phyloP scores from a whole-genome alignment of 805 yeast genomes.

The Starmerella powellii region DNA sequence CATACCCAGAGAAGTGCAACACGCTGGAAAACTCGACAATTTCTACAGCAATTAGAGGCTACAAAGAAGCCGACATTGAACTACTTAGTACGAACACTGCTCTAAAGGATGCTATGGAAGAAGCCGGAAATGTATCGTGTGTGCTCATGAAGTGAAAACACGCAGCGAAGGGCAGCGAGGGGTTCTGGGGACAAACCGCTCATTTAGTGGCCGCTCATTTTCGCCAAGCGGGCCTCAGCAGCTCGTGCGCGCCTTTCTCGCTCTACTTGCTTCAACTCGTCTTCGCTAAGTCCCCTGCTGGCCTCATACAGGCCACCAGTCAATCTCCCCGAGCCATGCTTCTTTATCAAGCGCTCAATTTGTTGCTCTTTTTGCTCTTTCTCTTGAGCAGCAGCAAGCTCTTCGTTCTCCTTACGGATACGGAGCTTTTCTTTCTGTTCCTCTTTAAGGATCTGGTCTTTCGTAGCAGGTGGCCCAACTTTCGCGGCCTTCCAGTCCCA shows the following conservation, averaged over 20 bases:
- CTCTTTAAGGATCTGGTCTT: slow-evolving; percentile 27
- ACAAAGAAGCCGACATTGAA: background rate
- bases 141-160: slow-evolving; percentile 1
- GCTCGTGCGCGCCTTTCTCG: slow-evolving; percentile 94
- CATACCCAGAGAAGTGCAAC: slow-evolving; percentile 40
- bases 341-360: slow-evolving; percentile 22
- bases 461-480: slow-evolving; percentile 44
- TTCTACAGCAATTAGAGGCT: slow-evolving; percentile 3
- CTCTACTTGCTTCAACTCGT: slow-evolving; percentile 66
- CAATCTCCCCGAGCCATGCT: slow-evolving; percentile 23
- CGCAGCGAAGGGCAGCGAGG: background rate
- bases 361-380: slow-evolving; percentile 17
- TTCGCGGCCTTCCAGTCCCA: slow-evolving; percentile 61
- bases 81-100: background rate
- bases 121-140: slow-evolving; percentile 9
- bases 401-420: slow-evolving; percentile 18
- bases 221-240: slow-evolving; percentile 67
- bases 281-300: slow-evolving; percentile 48
- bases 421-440: slow-evolving; percentile 22
- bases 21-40: slow-evolving; percentile 46
- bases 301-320: slow-evolving; percentile 19
- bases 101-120: background rate
- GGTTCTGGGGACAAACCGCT: too few species aligned
- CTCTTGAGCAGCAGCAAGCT: slow-evolving; percentile 16
- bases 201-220: background rate